Conservation (phyloP, 2,329 filamentous ascomycete species). For the Venturia nashicola region DNA sequence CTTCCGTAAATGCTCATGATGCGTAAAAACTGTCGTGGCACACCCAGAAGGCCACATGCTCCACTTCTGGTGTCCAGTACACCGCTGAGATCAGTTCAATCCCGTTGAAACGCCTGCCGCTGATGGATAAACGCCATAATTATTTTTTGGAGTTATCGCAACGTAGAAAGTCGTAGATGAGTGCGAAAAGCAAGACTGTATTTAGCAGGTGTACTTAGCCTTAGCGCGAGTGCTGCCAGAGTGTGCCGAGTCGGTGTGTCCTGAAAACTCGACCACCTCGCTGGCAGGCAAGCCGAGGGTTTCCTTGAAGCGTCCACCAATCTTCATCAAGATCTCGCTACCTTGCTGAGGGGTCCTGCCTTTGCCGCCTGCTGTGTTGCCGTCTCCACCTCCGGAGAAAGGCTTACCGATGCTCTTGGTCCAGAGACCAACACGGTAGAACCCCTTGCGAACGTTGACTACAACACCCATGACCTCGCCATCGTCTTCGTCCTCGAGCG, state of each 20-base stretch:
- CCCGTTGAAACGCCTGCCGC: not conserved
- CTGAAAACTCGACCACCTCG: slow-evolving; percentile 86
- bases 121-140: not conserved
- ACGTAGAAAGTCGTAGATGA: not conserved
- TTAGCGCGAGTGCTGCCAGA: slow-evolving; percentile 90
- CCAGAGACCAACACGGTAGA: slow-evolving; percentile 97
- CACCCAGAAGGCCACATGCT: slow-evolving; percentile 8
- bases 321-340: slow-evolving; percentile 69
- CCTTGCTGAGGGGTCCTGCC: slow-evolving; percentile 70
- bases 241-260: slow-evolving; percentile 88
- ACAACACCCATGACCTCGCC: slow-evolving; percentile 99
- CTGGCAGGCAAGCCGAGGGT: slow-evolving; percentile 65
- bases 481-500: slow-evolving; percentile 85
- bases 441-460: slow-evolving; percentile 95
- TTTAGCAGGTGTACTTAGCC: slow-evolving; percentile 55
- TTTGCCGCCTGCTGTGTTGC: slow-evolving; percentile 62
- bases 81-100: not conserved
- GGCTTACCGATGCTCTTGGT: slow-evolving; percentile 85
- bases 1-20: slow-evolving; percentile 4
- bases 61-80: slow-evolving; percentile 6
- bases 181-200: not conserved
- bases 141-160: not conserved
- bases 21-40: not conserved
- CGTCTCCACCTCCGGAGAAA: slow-evolving; percentile 62
- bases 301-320: slow-evolving; percentile 87